Conservation (phyloP, 176 grass and related monocot species). For the Pontederia crassipes region DNA sequence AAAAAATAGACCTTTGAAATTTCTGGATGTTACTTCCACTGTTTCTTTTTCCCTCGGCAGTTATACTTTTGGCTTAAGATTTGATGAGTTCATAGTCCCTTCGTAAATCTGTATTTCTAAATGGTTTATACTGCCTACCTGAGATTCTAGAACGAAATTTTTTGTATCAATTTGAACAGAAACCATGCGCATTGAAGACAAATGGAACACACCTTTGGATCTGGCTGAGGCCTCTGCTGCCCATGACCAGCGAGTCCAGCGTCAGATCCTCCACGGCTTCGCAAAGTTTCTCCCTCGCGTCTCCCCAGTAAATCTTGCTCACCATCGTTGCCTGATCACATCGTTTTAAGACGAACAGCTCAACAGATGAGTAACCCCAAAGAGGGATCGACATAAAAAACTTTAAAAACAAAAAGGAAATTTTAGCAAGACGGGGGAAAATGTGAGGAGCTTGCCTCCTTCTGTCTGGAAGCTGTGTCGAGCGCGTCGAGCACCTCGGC, state of each 20-base stretch:
- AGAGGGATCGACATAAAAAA: not conserved
- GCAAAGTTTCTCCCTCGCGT: constrained; percentile 87
- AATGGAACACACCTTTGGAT: constrained; percentile 46
- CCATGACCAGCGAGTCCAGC: constrained; percentile 72
- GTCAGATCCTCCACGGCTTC: constrained; percentile 49
- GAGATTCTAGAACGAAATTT: too few relatives aligned
- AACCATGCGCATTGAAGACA: too few relatives aligned
- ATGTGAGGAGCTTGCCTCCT: constrained; percentile 19
- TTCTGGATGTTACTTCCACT: too few relatives aligned
- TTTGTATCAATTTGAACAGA: too few relatives aligned
- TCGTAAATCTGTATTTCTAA: not conserved
- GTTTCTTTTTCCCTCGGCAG: too few relatives aligned
- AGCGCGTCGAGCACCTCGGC: constrained; percentile 45
- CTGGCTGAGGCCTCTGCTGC: constrained; percentile 69
- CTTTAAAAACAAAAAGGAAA: not conserved
- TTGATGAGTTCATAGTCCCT: too few relatives aligned
- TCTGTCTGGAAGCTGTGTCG: constrained; percentile 26
- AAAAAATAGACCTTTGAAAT: too few relatives aligned
- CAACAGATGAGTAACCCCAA: not conserved
- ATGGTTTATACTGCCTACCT: too few relatives aligned
- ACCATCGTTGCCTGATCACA: constrained; percentile 42
- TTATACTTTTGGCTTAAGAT: too few relatives aligned
- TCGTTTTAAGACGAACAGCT: not conserved
- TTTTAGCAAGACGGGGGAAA: too few relatives aligned
- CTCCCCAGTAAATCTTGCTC: constrained; percentile 85